Evolutionary conservation across 768 basidiomycete species (phyloP).

Genomic region (Podaxis rugospora): DNA sequence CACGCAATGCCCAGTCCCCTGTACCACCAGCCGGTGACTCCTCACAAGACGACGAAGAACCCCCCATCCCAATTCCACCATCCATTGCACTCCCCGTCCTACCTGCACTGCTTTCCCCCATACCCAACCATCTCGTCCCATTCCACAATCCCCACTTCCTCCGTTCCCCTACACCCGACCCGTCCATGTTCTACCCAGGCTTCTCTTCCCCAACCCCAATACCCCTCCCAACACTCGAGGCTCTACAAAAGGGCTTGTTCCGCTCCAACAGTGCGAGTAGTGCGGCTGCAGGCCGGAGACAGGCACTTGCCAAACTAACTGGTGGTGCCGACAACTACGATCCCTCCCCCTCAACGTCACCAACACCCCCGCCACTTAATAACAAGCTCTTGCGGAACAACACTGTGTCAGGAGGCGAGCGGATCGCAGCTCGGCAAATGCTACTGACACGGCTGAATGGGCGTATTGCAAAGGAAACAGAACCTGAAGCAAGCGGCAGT

Average conservation of each 20-base stretch:
- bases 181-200: constrained; percentile 58
- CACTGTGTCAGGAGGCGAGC: constrained; percentile 79
- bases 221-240: constrained; percentile 68
- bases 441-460: constrained; percentile 64
- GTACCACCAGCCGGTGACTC: constrained; percentile 52
- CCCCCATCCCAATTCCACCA: constrained; percentile 31
- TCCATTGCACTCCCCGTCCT: constrained; percentile 35
- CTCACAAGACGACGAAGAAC: constrained; percentile 58
- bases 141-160: constrained; percentile 40
- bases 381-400: constrained; percentile 62
- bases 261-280: constrained; percentile 91
- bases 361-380: constrained; percentile 40
- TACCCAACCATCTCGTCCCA: constrained; percentile 39
- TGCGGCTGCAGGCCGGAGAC: constrained; percentile 57
- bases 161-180: constrained; percentile 52
- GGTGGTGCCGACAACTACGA: constrained; percentile 69
- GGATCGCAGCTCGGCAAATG: constrained; percentile 64
- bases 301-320: constrained; percentile 84
- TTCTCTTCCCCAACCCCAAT: constrained; percentile 63
- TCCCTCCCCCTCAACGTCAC: constrained; percentile 49
- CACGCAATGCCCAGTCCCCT: constrained; percentile 45
- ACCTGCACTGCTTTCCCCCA: constrained; percentile 50
- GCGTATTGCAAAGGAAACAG: constrained; percentile 53
- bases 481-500: constrained; percentile 57
- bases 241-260: constrained; percentile 72